Conservation (phyloP, 352 stramenopile genomes). For the Pythium vanterpoolii region DNA sequence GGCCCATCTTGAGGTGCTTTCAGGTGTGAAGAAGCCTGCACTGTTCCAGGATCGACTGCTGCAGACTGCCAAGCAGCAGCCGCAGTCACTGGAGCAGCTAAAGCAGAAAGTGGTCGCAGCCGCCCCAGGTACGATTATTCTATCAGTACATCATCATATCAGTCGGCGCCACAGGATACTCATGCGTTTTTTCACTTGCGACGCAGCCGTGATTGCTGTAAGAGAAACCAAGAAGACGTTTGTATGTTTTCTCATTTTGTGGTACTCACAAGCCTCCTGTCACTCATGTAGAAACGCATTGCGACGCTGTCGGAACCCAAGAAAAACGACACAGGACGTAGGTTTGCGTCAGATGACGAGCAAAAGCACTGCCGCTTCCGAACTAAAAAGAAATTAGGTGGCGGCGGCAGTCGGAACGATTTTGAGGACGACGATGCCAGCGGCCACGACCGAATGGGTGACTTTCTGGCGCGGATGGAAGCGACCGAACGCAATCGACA, state of each 20-base stretch:
- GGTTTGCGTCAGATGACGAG: conserved; percentile 73
- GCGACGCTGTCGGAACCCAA: conserved; percentile 52
- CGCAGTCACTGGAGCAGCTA: conserved; percentile 44
- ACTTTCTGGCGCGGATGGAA: conserved; percentile 79
- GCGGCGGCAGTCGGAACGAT: conserved; percentile 16
- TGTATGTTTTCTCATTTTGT: background rate
- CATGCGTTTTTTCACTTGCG: background rate
- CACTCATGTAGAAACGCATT: conserved; percentile 50
- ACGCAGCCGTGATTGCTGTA: conserved; percentile 17
- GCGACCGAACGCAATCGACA: conserved; percentile 71
- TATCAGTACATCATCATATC: conserved; percentile 1
- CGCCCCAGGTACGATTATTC: conserved; percentile 34
- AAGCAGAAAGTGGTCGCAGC: conserved; percentile 42
- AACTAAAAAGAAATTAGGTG: conserved; percentile 26
- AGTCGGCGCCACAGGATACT: background rate
- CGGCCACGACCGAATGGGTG: conserved; percentile 21
- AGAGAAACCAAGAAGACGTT: background rate
- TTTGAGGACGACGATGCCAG: conserved; percentile 36
- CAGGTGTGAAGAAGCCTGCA: conserved; percentile 49
- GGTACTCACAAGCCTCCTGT: background rate
- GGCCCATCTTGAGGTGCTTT: conserved; percentile 29
- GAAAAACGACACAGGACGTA: conserved; percentile 34
- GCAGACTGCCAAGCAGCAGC: conserved; percentile 37
- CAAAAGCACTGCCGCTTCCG: conserved; percentile 72
- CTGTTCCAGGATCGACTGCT: conserved; percentile 62